Conservation (phyloP, 2,329 filamentous ascomycete species). For the Apiospora hydei region DNA sequence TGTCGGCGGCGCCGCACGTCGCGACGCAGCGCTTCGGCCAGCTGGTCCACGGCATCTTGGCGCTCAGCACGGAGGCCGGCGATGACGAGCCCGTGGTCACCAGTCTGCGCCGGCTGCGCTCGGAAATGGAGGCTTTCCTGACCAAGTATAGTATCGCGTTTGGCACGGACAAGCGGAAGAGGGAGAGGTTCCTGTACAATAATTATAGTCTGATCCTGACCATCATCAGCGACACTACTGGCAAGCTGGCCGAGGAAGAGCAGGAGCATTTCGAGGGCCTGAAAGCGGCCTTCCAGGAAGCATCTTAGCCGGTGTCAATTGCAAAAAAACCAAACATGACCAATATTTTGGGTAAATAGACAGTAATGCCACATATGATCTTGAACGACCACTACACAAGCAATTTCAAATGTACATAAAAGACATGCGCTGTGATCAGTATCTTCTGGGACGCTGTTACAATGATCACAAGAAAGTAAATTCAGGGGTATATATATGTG, state of each 20-base stretch:
- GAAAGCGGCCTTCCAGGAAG: constrained; percentile 65
- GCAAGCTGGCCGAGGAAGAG: constrained; percentile 78
- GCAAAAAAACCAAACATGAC: background rate
- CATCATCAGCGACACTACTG: constrained; percentile 81
- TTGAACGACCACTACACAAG: background rate
- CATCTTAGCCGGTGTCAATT: constrained; percentile 33
- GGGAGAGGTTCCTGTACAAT: constrained; percentile 89
- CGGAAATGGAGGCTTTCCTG: constrained; percentile 85
- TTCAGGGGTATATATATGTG: constrained; percentile 22
- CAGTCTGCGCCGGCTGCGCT: constrained; percentile 77
- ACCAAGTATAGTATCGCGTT: constrained; percentile 78
- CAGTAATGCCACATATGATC: background rate
- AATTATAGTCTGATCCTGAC: constrained; percentile 96
- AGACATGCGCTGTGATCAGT: background rate
- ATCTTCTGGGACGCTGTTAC: constrained; percentile 3
- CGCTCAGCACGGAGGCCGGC: constrained; percentile 85
- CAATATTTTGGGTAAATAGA: background rate
- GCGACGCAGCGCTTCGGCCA: constrained; percentile 96
- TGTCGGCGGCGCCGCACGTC: constrained; percentile 85
- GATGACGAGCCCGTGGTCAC: constrained; percentile 92
- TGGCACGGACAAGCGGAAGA: constrained; percentile 77
- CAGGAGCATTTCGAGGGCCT: constrained; percentile 76
- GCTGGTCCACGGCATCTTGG: constrained; percentile 83
- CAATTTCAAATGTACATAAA: background rate
- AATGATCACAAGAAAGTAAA: constrained; percentile 5